Evolutionary conservation across 352 stramenopile genomes (phyloP).

Genomic region (Phytopythium montanum): DNA sequence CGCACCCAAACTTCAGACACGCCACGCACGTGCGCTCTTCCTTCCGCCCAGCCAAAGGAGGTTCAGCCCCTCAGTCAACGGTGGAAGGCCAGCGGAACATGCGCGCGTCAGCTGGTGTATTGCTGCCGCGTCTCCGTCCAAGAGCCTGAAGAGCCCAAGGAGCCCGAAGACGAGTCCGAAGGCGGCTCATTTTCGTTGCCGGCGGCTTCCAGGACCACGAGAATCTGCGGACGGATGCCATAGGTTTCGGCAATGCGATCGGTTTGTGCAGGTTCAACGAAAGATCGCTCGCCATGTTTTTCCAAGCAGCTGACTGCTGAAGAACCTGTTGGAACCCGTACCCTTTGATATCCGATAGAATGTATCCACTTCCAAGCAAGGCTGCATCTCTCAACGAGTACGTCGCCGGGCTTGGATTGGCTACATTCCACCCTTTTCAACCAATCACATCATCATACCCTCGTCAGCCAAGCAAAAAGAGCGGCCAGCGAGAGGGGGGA

Average conservation of each 20-base stretch:
- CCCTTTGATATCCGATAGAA: background rate
- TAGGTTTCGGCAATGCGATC: slow-evolving; percentile 6
- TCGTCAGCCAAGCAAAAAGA: background rate
- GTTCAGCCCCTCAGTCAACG: background rate
- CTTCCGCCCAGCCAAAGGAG: background rate
- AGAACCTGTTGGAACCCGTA: background rate
- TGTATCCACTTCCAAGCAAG: background rate
- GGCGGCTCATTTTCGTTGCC: background rate
- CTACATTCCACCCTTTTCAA: background rate
- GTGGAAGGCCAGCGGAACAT: slow-evolving; percentile 1
- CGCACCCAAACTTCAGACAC: slow-evolving; percentile 1
- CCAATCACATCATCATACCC: background rate
- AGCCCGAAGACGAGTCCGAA: background rate
- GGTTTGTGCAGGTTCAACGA: slow-evolving; percentile 1
- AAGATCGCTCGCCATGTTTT: background rate
- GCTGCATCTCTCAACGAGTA: background rate
- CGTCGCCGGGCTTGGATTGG: background rate
- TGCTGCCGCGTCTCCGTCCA: background rate
- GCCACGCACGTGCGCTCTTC: background rate
- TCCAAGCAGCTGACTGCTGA: slow-evolving; percentile 2
- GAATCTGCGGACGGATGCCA: background rate
- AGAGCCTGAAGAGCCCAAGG: no score
- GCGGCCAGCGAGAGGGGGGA: background rate
- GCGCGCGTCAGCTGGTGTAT: background rate
- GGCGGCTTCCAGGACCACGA: background rate